Evolutionary conservation across 2,329 filamentous ascomycete genomes (phyloP).

Genomic region (Teratosphaeria epicoccoides): DNA sequence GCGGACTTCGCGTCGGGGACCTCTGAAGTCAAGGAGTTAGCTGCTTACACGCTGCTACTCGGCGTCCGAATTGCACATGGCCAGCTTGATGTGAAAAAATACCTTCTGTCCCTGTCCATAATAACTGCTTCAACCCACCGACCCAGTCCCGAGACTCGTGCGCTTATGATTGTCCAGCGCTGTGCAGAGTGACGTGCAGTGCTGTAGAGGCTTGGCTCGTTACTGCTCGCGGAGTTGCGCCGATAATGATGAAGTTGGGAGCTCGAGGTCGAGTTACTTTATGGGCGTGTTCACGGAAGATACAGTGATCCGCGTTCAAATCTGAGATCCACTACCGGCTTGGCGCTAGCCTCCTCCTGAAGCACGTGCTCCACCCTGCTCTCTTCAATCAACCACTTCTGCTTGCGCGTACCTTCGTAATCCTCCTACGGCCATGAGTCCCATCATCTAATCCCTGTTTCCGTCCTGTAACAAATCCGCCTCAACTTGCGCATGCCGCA

Average conservation of each 20-base stretch:
- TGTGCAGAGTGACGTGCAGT: not conserved
- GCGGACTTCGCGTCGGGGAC: not conserved
- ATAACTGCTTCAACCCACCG: not conserved
- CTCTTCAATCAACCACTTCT: not conserved
- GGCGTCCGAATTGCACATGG: no score
- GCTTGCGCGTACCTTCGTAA: not conserved
- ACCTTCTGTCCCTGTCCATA: conserved; percentile 3
- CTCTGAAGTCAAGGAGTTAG: not conserved
- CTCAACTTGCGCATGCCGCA: no score
- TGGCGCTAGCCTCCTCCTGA: not conserved
- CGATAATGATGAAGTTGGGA: not conserved
- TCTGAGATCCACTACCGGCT: not conserved
- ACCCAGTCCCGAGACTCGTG: not conserved
- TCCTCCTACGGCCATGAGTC: no score
- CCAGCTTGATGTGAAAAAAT: no score
- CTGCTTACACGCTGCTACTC: no score
- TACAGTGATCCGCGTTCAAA: not conserved
- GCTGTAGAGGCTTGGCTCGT: not conserved
- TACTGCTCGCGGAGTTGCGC: no score
- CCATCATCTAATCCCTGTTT: no score
- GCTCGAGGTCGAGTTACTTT: not conserved
- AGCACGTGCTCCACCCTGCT: not conserved
- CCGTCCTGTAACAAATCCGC: no score
- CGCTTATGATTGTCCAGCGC: not conserved
- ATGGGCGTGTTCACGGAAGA: not conserved